A percentile compares a stretch with the other conserved stretches of the same genome.
Conservation (phyloP, 371 early-diverging fungal species). For the Circinella minor region DNA sequence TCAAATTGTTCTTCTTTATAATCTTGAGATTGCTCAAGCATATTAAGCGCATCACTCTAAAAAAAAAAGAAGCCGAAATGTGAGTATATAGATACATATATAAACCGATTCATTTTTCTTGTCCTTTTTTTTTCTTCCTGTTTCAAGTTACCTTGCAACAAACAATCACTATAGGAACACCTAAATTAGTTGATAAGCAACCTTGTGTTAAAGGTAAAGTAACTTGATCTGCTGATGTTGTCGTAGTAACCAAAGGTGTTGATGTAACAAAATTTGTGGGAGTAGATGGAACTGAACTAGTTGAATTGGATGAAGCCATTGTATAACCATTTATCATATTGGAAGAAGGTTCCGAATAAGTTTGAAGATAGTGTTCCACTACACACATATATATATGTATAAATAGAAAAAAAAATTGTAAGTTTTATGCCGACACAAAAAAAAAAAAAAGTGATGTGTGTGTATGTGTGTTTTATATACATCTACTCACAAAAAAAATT, state of each 20-base stretch:
- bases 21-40: constrained; percentile 81
- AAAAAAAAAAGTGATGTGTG: not conserved
- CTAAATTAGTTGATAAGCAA: constrained; percentile 82
- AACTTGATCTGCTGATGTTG: constrained; percentile 60
- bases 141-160: constrained; percentile 79
- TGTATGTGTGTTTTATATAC: not conserved
- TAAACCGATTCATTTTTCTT: no score
- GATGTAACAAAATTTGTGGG: constrained; percentile 22
- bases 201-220: constrained; percentile 82
- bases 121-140: no score
- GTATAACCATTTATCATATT: constrained; percentile 32
- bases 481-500: not conserved
- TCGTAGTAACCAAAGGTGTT: constrained; percentile 49
- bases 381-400: not conserved
- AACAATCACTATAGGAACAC: constrained; percentile 88
- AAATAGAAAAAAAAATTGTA: not conserved
- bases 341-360: constrained; percentile 57
- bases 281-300: constrained; percentile 34
- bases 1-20: constrained; percentile 94
- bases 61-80: no score
- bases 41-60: constrained; percentile 80
- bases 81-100: not conserved
- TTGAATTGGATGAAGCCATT: constrained; percentile 44
- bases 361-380: constrained; percentile 68
- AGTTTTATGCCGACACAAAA: not conserved